A percentile compares a stretch with the other conserved stretches of the same genome.
Evolutionary conservation across 176 grass and related monocot genomes (phyloP).

Genomic region (Zea luxurians): DNA sequence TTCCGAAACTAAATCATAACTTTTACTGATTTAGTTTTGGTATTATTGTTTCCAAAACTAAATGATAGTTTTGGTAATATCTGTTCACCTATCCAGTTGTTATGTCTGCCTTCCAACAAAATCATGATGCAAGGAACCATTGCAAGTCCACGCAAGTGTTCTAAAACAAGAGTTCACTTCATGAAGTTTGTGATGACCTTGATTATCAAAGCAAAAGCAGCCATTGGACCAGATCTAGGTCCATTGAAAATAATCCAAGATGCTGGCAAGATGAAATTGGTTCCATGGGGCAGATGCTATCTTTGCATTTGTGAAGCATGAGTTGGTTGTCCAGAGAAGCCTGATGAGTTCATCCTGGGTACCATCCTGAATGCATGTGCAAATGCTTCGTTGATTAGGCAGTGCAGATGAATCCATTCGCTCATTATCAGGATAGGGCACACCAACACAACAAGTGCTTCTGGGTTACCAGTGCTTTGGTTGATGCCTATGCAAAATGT

Average conservation of each 20-base stretch:
- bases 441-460: constrained; percentile 30
- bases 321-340: constrained; percentile 16
- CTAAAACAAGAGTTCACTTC: constrained; percentile 50
- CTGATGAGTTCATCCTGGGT: constrained; percentile 55
- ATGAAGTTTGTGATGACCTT: constrained; percentile 48
- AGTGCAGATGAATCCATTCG: constrained; percentile 48
- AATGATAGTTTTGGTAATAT: too few species aligned
- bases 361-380: constrained; percentile 49
- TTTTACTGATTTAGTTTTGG: too few species aligned
- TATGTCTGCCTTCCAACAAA: constrained; percentile 40
- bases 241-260: constrained; percentile 43
- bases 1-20: too few species aligned
- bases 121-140: constrained; percentile 29
- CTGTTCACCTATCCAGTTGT: constrained; percentile 49
- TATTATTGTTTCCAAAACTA: too few species aligned
- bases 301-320: constrained; percentile 54
- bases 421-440: constrained; percentile 46
- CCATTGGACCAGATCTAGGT: constrained; percentile 29
- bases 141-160: constrained; percentile 46
- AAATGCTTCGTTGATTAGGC: constrained; percentile 46
- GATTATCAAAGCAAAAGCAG: constrained; percentile 47
- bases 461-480: constrained; percentile 45
- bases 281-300: constrained; percentile 50
- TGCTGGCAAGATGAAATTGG: constrained; percentile 33
- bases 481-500: constrained; percentile 66